phyloP scores from a whole-genome alignment of 2,329 filamentous ascomycete genomes.

The Colletotrichum horii region DNA sequence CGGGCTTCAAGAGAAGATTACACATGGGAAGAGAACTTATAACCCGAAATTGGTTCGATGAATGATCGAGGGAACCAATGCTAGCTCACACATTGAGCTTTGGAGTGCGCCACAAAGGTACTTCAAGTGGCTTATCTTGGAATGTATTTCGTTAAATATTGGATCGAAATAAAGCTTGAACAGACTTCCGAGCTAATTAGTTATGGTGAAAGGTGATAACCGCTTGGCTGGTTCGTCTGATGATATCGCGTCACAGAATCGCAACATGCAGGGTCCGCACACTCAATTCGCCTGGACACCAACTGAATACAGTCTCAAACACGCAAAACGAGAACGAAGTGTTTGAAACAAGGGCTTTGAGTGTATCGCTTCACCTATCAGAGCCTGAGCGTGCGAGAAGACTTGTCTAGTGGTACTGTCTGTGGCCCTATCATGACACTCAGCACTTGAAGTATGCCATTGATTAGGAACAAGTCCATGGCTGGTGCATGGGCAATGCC shows the following conservation, averaged over 20 bases:
- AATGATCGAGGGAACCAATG: not conserved
- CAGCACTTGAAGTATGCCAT: too few relatives aligned
- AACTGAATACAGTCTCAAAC: not conserved
- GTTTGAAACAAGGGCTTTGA: not conserved
- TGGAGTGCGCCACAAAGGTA: not conserved
- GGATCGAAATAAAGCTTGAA: not conserved
- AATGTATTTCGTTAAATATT: not conserved
- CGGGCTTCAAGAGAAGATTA: not conserved
- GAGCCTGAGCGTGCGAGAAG: not conserved
- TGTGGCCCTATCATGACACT: not conserved
- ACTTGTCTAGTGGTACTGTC: not conserved
- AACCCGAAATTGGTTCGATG: accelerated
- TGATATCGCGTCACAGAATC: not conserved
- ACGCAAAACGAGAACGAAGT: not conserved
- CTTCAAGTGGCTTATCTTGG: not conserved
- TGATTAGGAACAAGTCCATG: not conserved
- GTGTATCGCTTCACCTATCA: not conserved
- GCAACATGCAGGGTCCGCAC: not conserved
- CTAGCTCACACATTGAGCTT: not conserved
- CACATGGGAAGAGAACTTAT: not conserved
- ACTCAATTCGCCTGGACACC: not conserved
- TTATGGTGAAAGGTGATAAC: not conserved
- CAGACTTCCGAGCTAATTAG: not conserved
- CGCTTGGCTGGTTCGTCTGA: not conserved
- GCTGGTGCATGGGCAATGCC: not conserved